These are phyloP conservation scores for Dillenia suffruticosa DNA, from an alignment of 164 flowering plant genomes.

Conservation along the genomic window DNA sequence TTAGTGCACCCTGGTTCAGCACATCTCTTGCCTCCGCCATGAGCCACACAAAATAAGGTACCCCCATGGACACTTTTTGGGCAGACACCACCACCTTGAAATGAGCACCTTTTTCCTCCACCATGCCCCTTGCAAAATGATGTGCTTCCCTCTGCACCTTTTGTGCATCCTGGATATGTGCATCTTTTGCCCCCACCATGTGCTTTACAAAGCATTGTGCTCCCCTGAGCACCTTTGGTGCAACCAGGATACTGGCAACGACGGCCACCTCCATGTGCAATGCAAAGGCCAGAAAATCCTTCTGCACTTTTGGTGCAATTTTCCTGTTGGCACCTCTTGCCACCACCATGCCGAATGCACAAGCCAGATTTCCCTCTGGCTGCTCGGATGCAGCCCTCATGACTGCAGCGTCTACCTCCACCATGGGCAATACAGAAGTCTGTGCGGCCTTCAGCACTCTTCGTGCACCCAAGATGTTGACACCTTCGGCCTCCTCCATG, in stretches of 20 bases:
- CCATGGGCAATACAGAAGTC: slow-evolving; percentile 95
- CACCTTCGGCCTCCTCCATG: slow-evolving; percentile 98
- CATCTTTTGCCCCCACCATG: slow-evolving; percentile 96
- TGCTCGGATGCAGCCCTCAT: slow-evolving; percentile 75
- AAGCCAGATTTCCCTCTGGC: slow-evolving; percentile 90
- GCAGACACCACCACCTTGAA: slow-evolving; percentile 72
- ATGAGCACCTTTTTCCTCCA: slow-evolving; percentile 89
- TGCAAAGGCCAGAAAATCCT: slow-evolving; percentile 92
- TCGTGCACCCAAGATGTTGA: slow-evolving; percentile 82
- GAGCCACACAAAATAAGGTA: slow-evolving; percentile 76
- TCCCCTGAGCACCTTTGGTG: slow-evolving; percentile 93
- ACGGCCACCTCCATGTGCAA: slow-evolving; percentile 95
- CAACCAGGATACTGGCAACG: slow-evolving; percentile 73
- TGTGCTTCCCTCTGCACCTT: slow-evolving; percentile 97
- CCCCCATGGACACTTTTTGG: slow-evolving; percentile 93
- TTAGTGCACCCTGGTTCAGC: slow-evolving; percentile 79
- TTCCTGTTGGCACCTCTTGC: slow-evolving; percentile 84
- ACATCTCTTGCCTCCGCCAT: slow-evolving; percentile 98
- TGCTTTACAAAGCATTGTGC: slow-evolving; percentile 92
- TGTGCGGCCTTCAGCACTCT: slow-evolving; percentile 97
- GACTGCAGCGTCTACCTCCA: slow-evolving; percentile 86
- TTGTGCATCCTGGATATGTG: slow-evolving; percentile 65
- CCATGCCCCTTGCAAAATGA: slow-evolving; percentile 93
- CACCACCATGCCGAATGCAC: slow-evolving; percentile 97
- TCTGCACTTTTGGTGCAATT: slow-evolving; percentile 91